Conservation (phyloP, 2,329 filamentous ascomycete species). For the Coleophoma eucalyptorum region DNA sequence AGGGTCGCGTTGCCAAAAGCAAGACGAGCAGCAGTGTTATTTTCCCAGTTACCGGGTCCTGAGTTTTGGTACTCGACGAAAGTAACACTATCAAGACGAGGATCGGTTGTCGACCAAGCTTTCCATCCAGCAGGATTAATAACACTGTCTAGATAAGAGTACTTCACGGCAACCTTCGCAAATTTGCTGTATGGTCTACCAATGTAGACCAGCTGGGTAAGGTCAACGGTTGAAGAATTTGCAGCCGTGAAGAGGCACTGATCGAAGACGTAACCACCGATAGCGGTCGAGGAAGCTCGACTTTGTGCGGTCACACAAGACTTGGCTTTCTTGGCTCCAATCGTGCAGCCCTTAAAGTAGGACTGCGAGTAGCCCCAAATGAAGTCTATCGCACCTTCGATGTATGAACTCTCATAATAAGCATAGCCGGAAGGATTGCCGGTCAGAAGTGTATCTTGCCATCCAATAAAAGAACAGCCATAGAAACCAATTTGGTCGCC, state of each 20-base stretch:
- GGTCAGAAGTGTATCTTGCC: slow-evolving; percentile 46
- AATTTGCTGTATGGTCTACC: slow-evolving; percentile 46
- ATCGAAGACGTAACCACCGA: slow-evolving; percentile 48
- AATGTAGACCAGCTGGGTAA: slow-evolving; percentile 29
- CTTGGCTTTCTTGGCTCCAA: slow-evolving; percentile 15
- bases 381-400: slow-evolving; percentile 53
- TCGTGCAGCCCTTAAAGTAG: slow-evolving; percentile 44
- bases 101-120: slow-evolving; percentile 33
- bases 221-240: slow-evolving; percentile 8
- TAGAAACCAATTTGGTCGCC: slow-evolving; percentile 47
- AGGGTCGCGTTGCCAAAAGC: slow-evolving; percentile 31
- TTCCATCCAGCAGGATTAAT: slow-evolving; percentile 46
- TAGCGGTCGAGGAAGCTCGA: slow-evolving; percentile 30
- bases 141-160: slow-evolving; percentile 39
- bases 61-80: slow-evolving; percentile 14
- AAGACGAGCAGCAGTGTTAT: slow-evolving; percentile 26
- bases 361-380: slow-evolving; percentile 48
- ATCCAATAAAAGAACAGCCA: slow-evolving; percentile 45
- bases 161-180: slow-evolving; percentile 44
- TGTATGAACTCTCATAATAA: slow-evolving; percentile 48
- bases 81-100: slow-evolving; percentile 7
- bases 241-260: slow-evolving; percentile 25
- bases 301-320: slow-evolving; percentile 43
- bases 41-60: slow-evolving; percentile 18
- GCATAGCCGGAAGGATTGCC: slow-evolving; percentile 40